Conservation (phyloP, 1,139 yeast genomes). For the Yamadazyma dendronema region DNA sequence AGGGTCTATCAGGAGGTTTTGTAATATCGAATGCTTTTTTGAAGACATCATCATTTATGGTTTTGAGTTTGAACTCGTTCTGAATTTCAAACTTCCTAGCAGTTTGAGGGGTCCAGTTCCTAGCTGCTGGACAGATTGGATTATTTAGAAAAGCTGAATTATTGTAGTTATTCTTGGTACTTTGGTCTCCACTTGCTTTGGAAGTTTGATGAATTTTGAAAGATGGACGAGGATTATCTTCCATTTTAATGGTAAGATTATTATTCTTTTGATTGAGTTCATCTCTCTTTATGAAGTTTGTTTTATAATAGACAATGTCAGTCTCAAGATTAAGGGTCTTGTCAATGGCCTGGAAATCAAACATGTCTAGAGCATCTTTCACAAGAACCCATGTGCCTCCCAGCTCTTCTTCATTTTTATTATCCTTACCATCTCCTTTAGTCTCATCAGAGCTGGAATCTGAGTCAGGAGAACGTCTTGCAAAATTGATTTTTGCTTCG, state of each 20-base stretch:
- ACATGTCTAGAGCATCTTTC: constrained; percentile 34
- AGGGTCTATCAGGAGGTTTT: constrained; percentile 35
- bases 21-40: constrained; percentile 29
- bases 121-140: constrained; percentile 42
- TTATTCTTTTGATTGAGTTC: constrained; percentile 21
- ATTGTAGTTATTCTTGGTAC: constrained; percentile 12
- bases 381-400: constrained; percentile 27
- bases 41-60: constrained; percentile 41
- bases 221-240: constrained; percentile 18
- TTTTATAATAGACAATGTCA: constrained; percentile 46
- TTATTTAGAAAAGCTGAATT: constrained; percentile 17
- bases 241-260: constrained; percentile 9
- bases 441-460: not conserved
- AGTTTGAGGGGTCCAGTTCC: constrained; percentile 37
- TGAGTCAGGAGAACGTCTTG: constrained; percentile 17
- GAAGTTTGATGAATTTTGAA: constrained; percentile 17
- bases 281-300: constrained; percentile 42
- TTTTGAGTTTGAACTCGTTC: constrained; percentile 36
- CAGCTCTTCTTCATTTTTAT: constrained; percentile 12
- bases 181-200: constrained; percentile 3
- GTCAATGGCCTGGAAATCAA: constrained; percentile 27
- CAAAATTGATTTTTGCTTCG: constrained; percentile 39
- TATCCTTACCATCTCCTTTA: constrained; percentile 10
- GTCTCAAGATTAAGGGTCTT: constrained; percentile 39
- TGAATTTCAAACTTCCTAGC: constrained; percentile 28